Evolutionary conservation across 192 early-diverging fungal species (phyloP).

Genomic region (Podila horticola): DNA sequence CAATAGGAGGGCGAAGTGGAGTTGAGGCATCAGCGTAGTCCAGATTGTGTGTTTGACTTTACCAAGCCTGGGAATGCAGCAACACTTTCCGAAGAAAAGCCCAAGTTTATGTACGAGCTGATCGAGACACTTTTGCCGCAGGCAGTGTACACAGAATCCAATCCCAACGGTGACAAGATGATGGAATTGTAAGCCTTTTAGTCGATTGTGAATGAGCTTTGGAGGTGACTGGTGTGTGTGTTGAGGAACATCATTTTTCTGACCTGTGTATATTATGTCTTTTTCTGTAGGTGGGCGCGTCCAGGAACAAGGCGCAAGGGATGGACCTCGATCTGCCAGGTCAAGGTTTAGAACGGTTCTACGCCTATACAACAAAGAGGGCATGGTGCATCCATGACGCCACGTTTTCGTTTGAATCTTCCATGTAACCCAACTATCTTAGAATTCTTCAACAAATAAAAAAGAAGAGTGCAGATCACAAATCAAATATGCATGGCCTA

Average conservation of each 20-base stretch:
- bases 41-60: conserved; percentile 97
- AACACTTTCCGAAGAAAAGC: conserved; percentile 78
- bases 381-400: too few species aligned
- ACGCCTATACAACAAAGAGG: too few species aligned
- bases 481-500: too few species aligned
- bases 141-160: conserved; percentile 70
- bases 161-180: conserved; percentile 71
- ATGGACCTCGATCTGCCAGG: conserved; percentile 52
- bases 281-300: conserved; percentile 48
- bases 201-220: background rate
- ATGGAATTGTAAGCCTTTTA: conserved; percentile 79
- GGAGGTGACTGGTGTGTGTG: too few species aligned
- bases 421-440: too few species aligned
- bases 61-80: conserved; percentile 72
- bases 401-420: too few species aligned
- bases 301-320: conserved; percentile 46
- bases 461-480: too few species aligned
- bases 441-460: too few species aligned
- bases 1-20: conserved; percentile 85
- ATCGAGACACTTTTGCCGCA: conserved; percentile 93
- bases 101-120: conserved; percentile 83
- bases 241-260: background rate
- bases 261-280: background rate
- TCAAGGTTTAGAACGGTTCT: conserved; percentile 8
- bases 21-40: conserved; percentile 90